Evolutionary conservation across 495 filamentous ascomycete genomes (phyloP), one percentile per base, ranked within the genome.

Genomic region (Penicillium atrosanguineum): DNA sequence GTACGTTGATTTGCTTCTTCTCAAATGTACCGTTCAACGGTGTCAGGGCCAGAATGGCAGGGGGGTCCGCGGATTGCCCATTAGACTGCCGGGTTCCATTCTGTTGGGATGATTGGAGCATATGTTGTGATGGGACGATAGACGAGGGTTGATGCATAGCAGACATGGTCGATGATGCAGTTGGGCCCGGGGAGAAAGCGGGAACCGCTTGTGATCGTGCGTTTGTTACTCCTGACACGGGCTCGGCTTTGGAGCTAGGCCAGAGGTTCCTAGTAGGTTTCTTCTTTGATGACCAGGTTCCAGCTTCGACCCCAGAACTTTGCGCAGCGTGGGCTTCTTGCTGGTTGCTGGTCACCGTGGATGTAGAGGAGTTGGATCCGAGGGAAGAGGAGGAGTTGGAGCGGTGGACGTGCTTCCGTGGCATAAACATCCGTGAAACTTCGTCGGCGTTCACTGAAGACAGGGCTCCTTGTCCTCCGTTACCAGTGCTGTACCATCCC

Each of bases 11-110:
- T 16, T 92, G 91, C 69, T 98, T 98, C 59, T 90, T 85, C 61
- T 97, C 94, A 64, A 98, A 98, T 4, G 93, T 97, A 37, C 88
- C 88, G 53, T 97, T 98, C 56, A 97, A 77, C 4, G 94, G 94
- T 8, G 89, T 72, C 8, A 98, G 77, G 46, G 87, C 86, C 26
- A 97, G 79, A 16, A 95, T 84, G 2, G 88, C 90, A 34, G 86
- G 83, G 16, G 79, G 77, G 4, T 87, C 86, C 6, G 77, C 61
- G 37, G 73, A 60, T 49, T 79, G 79, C n/a, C 81, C 77, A 43
- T 71, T 68, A 46, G 77, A 73, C 18, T 83, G 76, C 52, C 86
- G 76, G 18, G 76, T 69, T 44, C 86, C 85, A 79, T 89, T 90
- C 57, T 79, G 71, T 64, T 86, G 84, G 5, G 71, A 77, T 19